A percentile compares a stretch with the other conserved stretches of the same genome.
Evolutionary conservation across 1,284 basidiomycete species (phyloP).

Genomic region (Mrakiaceae sp.): DNA sequence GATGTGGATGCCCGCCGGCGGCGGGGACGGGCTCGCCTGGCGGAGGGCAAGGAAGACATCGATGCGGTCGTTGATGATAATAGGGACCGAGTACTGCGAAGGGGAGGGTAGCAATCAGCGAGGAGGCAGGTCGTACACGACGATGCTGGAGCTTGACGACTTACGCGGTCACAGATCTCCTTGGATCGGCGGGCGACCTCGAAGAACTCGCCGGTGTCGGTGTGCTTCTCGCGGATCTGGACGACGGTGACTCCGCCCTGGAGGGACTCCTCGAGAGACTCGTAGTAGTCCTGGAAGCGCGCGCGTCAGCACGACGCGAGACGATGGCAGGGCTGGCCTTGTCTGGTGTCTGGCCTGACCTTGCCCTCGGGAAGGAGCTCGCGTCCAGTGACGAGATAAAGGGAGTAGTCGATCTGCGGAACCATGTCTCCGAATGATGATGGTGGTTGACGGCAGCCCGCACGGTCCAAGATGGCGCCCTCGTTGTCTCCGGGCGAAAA

Average conservation of each 20-base stretch:
- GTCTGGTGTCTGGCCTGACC: conserved; percentile 35
- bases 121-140: background rate
- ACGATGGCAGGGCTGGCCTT: background rate
- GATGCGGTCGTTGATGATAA: conserved; percentile 85
- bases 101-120: background rate
- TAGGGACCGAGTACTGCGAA: conserved; percentile 58
- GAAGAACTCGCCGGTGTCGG: conserved; percentile 75
- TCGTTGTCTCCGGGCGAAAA: too few species aligned
- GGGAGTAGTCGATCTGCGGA: conserved; percentile 50
- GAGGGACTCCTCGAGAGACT: conserved; percentile 58
- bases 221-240: conserved; percentile 74
- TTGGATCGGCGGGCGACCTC: conserved; percentile 62
- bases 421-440: too few species aligned
- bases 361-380: conserved; percentile 67
- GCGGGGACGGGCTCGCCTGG: conserved; percentile 18
- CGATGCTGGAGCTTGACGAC: conserved; percentile 10
- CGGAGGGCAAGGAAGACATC: conserved; percentile 69
- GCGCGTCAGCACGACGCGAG: background rate
- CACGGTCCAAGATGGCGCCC: too few species aligned
- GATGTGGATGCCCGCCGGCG: conserved; percentile 71
- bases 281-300: conserved; percentile 51
- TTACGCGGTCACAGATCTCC: conserved; percentile 54
- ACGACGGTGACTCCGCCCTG: conserved; percentile 80
- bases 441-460: too few species aligned
- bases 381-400: conserved; percentile 79